Evolutionary conservation across 2,329 filamentous ascomycete species (phyloP).

Genomic region (Aspergillus fischeri): DNA sequence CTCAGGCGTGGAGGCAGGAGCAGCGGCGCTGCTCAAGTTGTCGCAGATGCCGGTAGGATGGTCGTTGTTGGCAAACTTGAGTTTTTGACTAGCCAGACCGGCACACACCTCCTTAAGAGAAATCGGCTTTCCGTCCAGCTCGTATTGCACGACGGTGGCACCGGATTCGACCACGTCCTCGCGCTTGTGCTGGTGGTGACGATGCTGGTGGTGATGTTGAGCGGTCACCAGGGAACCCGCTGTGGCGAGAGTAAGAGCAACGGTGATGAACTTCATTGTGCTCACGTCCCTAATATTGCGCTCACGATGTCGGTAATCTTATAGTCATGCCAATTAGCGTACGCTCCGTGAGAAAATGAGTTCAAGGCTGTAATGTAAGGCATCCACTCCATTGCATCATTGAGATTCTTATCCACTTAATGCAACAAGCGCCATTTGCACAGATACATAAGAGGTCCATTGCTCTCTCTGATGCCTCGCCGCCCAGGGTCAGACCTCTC

Average conservation of each 20-base stretch:
- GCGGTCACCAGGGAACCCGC: constrained; percentile 41
- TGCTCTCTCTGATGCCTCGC: neutral
- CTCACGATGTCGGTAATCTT: neutral
- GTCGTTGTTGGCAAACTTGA: constrained; percentile 61
- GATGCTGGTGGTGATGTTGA: constrained; percentile 41
- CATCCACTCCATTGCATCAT: neutral
- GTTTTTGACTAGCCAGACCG: constrained; percentile 65
- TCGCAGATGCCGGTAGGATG: constrained; percentile 53
- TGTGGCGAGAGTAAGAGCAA: constrained; percentile 39
- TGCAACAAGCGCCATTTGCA: neutral
- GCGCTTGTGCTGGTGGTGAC: constrained; percentile 38
- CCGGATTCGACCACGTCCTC: constrained; percentile 51
- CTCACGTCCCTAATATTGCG: constrained; percentile 1
- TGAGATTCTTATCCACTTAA: neutral
- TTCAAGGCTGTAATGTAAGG: neutral
- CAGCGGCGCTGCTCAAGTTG: constrained; percentile 25
- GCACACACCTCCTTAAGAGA: constrained; percentile 58
- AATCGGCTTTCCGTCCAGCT: constrained; percentile 55
- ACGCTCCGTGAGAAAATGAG: neutral
- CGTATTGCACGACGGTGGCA: constrained; percentile 66
- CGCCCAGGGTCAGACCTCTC: neutral
- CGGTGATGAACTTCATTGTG: constrained; percentile 40
- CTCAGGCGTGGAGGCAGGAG: constrained; percentile 31
- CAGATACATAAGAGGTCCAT: neutral
- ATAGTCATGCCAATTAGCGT: neutral